Conservation (phyloP, 1,284 basidiomycete genomes). For the Malassezia yamatoensis region DNA sequence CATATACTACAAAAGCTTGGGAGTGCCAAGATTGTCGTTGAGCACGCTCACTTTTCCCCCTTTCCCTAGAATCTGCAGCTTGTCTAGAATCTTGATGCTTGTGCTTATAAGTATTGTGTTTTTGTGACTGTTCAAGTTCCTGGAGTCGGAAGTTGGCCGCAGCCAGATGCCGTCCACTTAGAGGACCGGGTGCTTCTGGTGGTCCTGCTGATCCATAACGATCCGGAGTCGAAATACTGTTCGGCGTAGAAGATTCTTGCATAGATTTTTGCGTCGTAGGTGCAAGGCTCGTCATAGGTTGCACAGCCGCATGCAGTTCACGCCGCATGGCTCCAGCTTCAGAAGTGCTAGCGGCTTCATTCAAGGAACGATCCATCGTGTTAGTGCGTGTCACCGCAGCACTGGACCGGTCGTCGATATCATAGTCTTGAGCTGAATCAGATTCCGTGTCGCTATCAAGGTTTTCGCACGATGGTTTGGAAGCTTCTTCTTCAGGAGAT, state of each 20-base stretch:
- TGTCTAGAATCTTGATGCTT: background rate
- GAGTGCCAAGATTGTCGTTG: background rate
- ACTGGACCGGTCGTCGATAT: slow-evolving; percentile 42
- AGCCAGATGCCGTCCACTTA: slow-evolving; percentile 37
- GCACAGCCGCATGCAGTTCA: background rate
- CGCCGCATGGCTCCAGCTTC: background rate
- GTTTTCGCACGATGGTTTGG: background rate
- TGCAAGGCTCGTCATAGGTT: background rate
- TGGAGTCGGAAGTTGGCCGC: slow-evolving; percentile 36
- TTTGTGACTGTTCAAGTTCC: background rate
- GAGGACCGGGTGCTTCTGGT: slow-evolving; percentile 32
- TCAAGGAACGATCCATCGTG: background rate
- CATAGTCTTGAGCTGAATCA: slow-evolving; percentile 34
- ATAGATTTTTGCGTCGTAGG: background rate
- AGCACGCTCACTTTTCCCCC: background rate
- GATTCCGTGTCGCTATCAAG: slow-evolving; percentile 7
- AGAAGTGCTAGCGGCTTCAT: background rate
- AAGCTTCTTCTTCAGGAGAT: background rate
- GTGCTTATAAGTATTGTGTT: background rate
- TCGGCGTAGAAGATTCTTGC: slow-evolving; percentile 25
- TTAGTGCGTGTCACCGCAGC: slow-evolving; percentile 6
- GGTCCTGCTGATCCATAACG: slow-evolving; percentile 38
- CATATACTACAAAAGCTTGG: slow-evolving; percentile 38
- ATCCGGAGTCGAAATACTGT: slow-evolving; percentile 29
- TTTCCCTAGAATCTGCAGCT: background rate